Conservation (phyloP, 352 stramenopile genomes). For the Thraustochytrium sp. region DNA sequence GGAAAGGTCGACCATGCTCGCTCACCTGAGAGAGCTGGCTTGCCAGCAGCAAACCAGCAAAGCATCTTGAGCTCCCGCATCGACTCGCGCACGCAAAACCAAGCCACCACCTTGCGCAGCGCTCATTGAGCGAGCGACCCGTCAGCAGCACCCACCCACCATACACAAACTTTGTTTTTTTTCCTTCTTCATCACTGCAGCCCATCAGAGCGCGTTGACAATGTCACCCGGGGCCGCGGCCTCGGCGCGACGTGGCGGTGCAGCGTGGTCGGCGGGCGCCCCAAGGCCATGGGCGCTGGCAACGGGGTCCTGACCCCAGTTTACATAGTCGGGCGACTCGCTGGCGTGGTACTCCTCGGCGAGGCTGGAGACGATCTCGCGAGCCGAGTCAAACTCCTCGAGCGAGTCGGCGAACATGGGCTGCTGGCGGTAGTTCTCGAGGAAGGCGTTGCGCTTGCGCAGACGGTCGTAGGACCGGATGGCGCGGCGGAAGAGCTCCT, state of each 20-base stretch:
- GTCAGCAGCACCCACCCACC: too few relatives aligned
- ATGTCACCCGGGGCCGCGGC: background rate
- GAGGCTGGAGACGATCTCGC: constrained; percentile 46
- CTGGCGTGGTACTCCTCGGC: constrained; percentile 47
- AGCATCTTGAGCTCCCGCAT: too few relatives aligned
- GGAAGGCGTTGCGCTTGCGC: constrained; percentile 94
- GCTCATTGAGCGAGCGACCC: too few relatives aligned
- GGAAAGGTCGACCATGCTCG: too few relatives aligned
- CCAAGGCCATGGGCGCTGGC: background rate
- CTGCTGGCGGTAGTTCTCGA: constrained; percentile 97
- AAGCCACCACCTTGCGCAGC: too few relatives aligned
- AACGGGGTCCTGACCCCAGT: constrained; percentile 40
- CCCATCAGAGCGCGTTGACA: background rate
- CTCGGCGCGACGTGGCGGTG: too few relatives aligned
- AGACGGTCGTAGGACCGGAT: constrained; percentile 91
- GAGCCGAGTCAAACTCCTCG: constrained; percentile 47
- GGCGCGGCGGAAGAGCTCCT: constrained; percentile 61
- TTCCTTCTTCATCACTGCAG: too few relatives aligned
- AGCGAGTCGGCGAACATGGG: constrained; percentile 81
- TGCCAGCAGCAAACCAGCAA: too few relatives aligned
- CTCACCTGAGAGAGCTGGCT: too few relatives aligned
- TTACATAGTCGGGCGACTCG: constrained; percentile 47
- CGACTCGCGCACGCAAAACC: too few relatives aligned
- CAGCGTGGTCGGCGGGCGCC: background rate
- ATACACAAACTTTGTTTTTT: too few relatives aligned